Evolutionary conservation across 495 filamentous ascomycete species (phyloP), one percentile per base, ranked within the genome.

Genomic region (Hypoxylon perforatum): DNA sequence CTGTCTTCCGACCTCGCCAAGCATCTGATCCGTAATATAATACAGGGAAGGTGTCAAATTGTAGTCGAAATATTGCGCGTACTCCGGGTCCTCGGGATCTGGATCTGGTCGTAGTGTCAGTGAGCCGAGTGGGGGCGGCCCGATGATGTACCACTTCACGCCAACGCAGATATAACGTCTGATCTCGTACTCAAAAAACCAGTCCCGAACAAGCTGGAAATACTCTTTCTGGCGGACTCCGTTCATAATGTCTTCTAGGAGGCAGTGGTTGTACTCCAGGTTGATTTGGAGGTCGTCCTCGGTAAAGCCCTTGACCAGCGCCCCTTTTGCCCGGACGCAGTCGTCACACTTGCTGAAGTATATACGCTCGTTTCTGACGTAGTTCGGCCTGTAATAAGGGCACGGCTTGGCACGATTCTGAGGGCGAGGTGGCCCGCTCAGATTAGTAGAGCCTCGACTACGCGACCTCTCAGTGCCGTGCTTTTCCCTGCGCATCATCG

Each of bases 161-260:
- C 61, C 61, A 12, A 15, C 19, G n/a, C 64, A 30, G 21, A 69
- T 22, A 23, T 35, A 69, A 15, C 66, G 61, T 14, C 15, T 9
- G 14, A 69, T 64, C 5, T 17, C 41, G 19, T 64, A 69, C 36
- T 64, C 66, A 3, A n/a, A 14, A 1, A 45, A 25, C 0, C 64
- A 35, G 5, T 28, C 21, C 19, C 14, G 51, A 10, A 61, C 50
- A 4, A 64, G 17, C 2, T 64, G 44, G 2, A 5, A 15, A 19
- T 69, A 69, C 11, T 45, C 60, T 11, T 38, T 50, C 3, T 1
- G 4, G 11, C 12, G 3, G 10, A 63, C 14, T 4, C 22, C 19
- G 5, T 14, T 5, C 2, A 0, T 1, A 35, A 68, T 36, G 0
- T 63, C 48, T 1, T n/a, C 21, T 9, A 51, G 46, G 22, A 59